These are phyloP conservation scores for Salix exigua DNA, from an alignment of 345 rosid genomes.

Conservation along the genomic window DNA sequence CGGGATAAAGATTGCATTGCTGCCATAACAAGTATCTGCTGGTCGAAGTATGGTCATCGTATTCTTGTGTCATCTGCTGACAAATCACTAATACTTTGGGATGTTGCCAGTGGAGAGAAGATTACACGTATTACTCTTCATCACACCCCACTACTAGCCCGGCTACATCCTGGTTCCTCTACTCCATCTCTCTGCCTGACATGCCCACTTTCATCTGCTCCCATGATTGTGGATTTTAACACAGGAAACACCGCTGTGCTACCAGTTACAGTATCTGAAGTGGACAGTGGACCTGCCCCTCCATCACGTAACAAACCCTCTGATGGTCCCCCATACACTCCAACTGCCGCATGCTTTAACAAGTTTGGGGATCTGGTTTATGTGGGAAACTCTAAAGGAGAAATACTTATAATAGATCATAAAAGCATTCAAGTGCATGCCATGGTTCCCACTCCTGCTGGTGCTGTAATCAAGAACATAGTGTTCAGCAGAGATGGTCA, in stretches of 20 bases:
- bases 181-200: conserved; percentile 74
- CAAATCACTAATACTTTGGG: conserved; percentile 91
- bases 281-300: conserved; percentile 51
- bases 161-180: conserved; percentile 81
- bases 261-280: conserved; percentile 60
- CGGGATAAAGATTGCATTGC: conserved; percentile 68
- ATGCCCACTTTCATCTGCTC: conserved; percentile 95
- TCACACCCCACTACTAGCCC: conserved; percentile 81
- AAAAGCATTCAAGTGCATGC: conserved; percentile 59
- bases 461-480: conserved; percentile 76
- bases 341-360: conserved; percentile 93
- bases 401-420: conserved; percentile 80
- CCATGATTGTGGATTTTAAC: conserved; percentile 72
- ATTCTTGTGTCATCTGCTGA: conserved; percentile 95
- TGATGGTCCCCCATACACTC: conserved; percentile 68
- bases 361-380: conserved; percentile 91
- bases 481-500: conserved; percentile 86
- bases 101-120: conserved; percentile 68
- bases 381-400: conserved; percentile 93
- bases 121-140: conserved; percentile 58
- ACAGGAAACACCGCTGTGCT: conserved; percentile 64
- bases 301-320: conserved; percentile 62
- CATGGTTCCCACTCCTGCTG: conserved; percentile 59
- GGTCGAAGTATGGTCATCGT: conserved; percentile 92
- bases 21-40: conserved; percentile 86